Evolutionary conservation across 306 rosid species (phyloP), one percentile per base, ranked within the genome.

Genomic region (Nissolia schottii): DNA sequence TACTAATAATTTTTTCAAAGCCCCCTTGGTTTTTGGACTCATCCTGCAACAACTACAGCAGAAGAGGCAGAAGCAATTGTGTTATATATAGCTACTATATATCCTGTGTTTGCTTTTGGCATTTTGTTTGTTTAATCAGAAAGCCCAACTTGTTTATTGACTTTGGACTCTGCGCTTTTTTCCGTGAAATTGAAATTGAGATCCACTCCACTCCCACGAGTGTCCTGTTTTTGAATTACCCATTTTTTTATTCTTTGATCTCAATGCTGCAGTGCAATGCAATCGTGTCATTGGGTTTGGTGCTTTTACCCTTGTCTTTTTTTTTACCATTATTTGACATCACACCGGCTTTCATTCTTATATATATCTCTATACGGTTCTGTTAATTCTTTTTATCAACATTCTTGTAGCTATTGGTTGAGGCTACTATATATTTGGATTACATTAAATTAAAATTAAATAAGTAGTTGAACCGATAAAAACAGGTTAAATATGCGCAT

Each of bases 101-200:
- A 70, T 12, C 11, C 7, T 54, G 71, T 45, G 75, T 12, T n/a
- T 11, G 70, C 41, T 53, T 73, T 75, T 75, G 75, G 80, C 82
- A 79, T 71, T 84, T 74, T 81, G 83, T 84, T 74, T 81, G 83
- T 74, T 54, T 45, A 70, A n/a, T 72, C 58, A 63, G 76, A 82
- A 81, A 69, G 71, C 79, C 81, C 6, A 66, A 73, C 5, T 5
- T n/a, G 71, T 50, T 35, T 72, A 60, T 34, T 74, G 68, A 73
- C 76, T 59, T 71, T 43, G 49, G 51, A 67, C n/a, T 41, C 27
- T 67, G n/a, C 37, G n/a, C n/a, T n/a, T 74, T 48, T 27, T 68
- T 80, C 75, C 56, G 48, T 75, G 68, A 64, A 71, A 67, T 57
- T n/a, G n/a, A n/a, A n/a, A n/a, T n/a, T n/a, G n/a, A n/a, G n/a